These are phyloP conservation scores for Boletus sp. DNA, from an alignment of 768 basidiomycete genomes.

Conservation along the genomic window DNA sequence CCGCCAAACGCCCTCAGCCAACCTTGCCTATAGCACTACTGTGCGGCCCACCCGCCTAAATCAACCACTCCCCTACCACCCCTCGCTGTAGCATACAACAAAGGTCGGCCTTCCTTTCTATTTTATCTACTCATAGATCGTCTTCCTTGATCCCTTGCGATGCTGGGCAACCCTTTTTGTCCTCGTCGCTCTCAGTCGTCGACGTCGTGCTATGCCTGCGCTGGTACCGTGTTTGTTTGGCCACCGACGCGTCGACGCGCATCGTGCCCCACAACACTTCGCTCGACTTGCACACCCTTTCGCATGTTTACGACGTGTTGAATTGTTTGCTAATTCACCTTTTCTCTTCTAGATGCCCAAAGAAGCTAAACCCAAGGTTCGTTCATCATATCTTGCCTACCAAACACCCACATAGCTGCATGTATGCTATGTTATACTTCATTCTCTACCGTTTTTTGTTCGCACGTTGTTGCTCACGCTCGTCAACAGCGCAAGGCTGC, in stretches of 20 bases:
- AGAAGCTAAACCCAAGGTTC: constrained; percentile 69
- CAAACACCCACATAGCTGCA: constrained; percentile 6
- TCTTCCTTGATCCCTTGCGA: constrained; percentile 23
- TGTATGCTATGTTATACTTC: constrained; percentile 17
- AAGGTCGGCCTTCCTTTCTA: constrained; percentile 27
- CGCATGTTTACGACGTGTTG: constrained; percentile 39
- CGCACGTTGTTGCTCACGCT: constrained; percentile 13
- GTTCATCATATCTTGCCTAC: constrained; percentile 23
- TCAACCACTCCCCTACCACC: constrained; percentile 24
- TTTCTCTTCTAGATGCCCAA: constrained; percentile 68
- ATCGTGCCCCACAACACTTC: constrained; percentile 28
- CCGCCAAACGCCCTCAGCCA: constrained; percentile 37
- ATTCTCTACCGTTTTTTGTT: constrained; percentile 4
- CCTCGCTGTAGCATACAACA: constrained; percentile 29
- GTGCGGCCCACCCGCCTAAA: constrained; percentile 35
- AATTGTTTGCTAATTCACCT: constrained; percentile 35
- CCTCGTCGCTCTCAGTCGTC: constrained; percentile 18
- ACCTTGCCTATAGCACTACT: constrained; percentile 39
- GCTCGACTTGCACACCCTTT: constrained; percentile 31
- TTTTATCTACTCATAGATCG: constrained; percentile 24
- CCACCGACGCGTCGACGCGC: constrained; percentile 37
- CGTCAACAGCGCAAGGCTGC: constrained; percentile 66
- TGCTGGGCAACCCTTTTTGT: constrained; percentile 9
- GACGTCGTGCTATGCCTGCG: constrained; percentile 23
- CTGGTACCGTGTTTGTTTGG: constrained; percentile 36